phyloP scores from a whole-genome alignment of 2,329 filamentous ascomycete species.

The Sporothrix sp. region DNA sequence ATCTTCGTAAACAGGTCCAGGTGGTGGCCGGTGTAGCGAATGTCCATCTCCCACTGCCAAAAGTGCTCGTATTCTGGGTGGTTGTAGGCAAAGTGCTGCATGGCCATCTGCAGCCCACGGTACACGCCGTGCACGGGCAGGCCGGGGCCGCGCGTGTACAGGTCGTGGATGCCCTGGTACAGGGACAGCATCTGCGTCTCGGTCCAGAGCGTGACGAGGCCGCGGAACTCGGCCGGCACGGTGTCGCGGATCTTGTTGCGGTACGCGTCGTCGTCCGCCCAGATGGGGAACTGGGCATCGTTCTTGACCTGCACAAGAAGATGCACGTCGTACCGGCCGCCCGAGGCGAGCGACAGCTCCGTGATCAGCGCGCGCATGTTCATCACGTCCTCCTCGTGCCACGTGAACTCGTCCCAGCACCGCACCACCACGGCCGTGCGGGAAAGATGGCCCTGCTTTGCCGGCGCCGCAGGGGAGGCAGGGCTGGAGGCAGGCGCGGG shows the following conservation, averaged over 20 bases:
- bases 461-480: too few species aligned
- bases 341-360: constrained; percentile 70
- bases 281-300: constrained; percentile 64
- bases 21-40: constrained; percentile 82
- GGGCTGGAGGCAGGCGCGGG: not conserved
- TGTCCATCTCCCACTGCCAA: constrained; percentile 95
- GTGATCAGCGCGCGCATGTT: constrained; percentile 76
- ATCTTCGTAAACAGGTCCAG: constrained; percentile 64
- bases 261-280: constrained; percentile 64
- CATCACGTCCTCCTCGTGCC: constrained; percentile 70
- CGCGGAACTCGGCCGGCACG: constrained; percentile 75
- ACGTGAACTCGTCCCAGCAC: constrained; percentile 71
- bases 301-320: constrained; percentile 76
- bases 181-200: constrained; percentile 85
- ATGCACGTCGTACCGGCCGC: constrained; percentile 79
- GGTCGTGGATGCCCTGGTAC: constrained; percentile 79
- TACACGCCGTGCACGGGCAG: constrained; percentile 87
- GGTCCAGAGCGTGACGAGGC: constrained; percentile 85
- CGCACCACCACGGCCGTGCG: constrained; percentile 74
- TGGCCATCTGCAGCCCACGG: constrained; percentile 83
- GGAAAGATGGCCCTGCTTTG: too few species aligned
- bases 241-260: constrained; percentile 55
- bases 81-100: constrained; percentile 83
- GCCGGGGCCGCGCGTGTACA: constrained; percentile 53
- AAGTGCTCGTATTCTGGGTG: constrained; percentile 86